Evolutionary conservation across 805 yeast genomes (phyloP), one percentile per base, ranked within the genome.

Genomic region (Lipomyces sp.): DNA sequence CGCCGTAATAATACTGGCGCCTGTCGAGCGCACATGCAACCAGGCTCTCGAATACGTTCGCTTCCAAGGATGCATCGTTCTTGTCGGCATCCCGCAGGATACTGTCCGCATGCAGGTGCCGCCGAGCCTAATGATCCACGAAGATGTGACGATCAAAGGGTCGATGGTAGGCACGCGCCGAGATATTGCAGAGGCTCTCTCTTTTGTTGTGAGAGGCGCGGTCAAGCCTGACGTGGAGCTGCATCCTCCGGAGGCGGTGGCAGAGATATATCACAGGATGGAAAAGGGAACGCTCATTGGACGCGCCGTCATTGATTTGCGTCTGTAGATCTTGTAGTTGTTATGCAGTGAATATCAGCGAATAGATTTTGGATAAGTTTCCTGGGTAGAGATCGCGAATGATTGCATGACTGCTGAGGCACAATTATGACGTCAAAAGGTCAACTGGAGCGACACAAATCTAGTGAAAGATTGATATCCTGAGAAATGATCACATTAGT

Each of bases 401-500:
- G n/a, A n/a, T n/a, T n/a, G n/a, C n/a, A n/a, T n/a, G n/a, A n/a
- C n/a, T n/a, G n/a, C n/a, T n/a, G n/a, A n/a, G n/a, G n/a, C n/a
- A n/a, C n/a, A n/a, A n/a, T n/a, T n/a, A n/a, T n/a, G n/a, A n/a
- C n/a, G n/a, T n/a, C n/a, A n/a, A n/a, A n/a, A n/a, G n/a, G n/a
- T n/a, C n/a, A n/a, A n/a, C n/a, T n/a, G n/a, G n/a, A n/a, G n/a
- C n/a, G n/a, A n/a, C n/a, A n/a, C n/a, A n/a, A n/a, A n/a, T n/a
- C n/a, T n/a, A n/a, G n/a, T n/a, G n/a, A n/a, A n/a, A n/a, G n/a
- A n/a, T n/a, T n/a, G n/a, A n/a, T n/a, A n/a, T n/a, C n/a, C n/a
- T n/a, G n/a, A n/a, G n/a, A n/a, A n/a, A n/a, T n/a, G n/a, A 49
- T 35, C 79, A 74, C 59, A 74, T 70, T 59, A 78, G 78, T 58